Base-by-base conservation (phyloP, 495 filamentous ascomycete species). In the Haplographium delicatum region DNA sequence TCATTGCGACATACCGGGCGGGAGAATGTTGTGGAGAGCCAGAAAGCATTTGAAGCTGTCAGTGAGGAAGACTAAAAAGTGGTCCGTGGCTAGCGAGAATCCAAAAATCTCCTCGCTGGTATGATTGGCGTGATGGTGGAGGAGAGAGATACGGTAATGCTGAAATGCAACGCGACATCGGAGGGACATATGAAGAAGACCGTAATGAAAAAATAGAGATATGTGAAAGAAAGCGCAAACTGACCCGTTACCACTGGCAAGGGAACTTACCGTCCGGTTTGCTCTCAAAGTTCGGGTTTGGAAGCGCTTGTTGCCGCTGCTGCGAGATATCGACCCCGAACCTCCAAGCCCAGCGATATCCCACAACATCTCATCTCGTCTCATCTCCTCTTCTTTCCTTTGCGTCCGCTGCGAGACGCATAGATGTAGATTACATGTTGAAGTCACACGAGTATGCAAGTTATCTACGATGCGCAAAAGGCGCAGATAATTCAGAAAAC, bases 1-100 rank as follows among this genome's bases (percentile, higher is more conserved):
- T 63, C 60, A 63, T 63, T 55, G 51, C 60, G 53, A 60, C 60
- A 63, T 63, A 44, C 53, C 54, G 60, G 41, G 44, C 47, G 30
- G 44, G 41, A 48, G 40, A 59, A 62, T 50, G 52, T 51, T 47
- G 51, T 47, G 47, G 20, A 33, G 34, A 43, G 41, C 28, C 20
- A 8, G 25, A 40, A 27, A 9, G 11, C 37, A 35, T 38, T 31
- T n/a, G n/a, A n/a, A n/a, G n/a, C n/a, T n/a, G n/a, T n/a, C n/a
- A n/a, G n/a, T n/a, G n/a, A n/a, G n/a, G n/a, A n/a, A 27, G 31
- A 42, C 19, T 42, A 18, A 47, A 51, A 43, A 43, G n/a, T 41
- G 44, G 27, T 38, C 15, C 34, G 34, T 16, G 7, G 28, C 28
- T 13, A n/a, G n/a, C 28, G 28, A 13, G 28, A 7, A n/a, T 38